A percentile compares a stretch with the other conserved stretches of the same genome.
phyloP scores from a whole-genome alignment of 2,329 filamentous ascomycete species.

The Cyphellophora europaea region DNA sequence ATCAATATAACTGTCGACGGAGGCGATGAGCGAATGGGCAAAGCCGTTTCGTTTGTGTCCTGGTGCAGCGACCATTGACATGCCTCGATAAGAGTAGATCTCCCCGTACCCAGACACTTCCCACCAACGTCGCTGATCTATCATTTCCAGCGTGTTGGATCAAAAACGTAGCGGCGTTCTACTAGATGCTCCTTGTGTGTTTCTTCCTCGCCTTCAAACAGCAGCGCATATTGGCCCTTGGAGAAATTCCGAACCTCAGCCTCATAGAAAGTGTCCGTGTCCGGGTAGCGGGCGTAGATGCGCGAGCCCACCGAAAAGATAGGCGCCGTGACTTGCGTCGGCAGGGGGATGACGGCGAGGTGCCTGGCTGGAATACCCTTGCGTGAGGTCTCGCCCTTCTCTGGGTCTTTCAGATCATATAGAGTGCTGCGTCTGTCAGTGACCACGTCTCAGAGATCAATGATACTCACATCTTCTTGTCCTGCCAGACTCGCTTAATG shows the following conservation, averaged over 20 bases:
- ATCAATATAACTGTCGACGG: too few relatives aligned
- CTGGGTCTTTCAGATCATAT: slow-evolving; percentile 16
- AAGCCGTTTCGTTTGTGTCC: too few relatives aligned
- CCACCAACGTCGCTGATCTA: too few relatives aligned
- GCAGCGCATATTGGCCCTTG: slow-evolving; percentile 44
- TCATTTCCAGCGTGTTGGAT: slow-evolving; percentile 47
- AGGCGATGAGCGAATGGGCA: too few relatives aligned
- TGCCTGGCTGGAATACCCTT: slow-evolving; percentile 7
- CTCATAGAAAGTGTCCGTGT: slow-evolving; percentile 78
- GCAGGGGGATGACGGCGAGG: background rate
- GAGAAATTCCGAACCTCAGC: slow-evolving; percentile 63
- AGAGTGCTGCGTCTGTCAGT: slow-evolving; percentile 7
- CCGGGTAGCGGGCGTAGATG: slow-evolving; percentile 70
- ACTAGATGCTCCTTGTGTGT: slow-evolving; percentile 65
- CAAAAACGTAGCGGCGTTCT: slow-evolving; percentile 65
- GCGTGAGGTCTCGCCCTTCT: slow-evolving; percentile 14
- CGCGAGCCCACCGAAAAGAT: slow-evolving; percentile 57
- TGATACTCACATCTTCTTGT: slow-evolving; percentile 53
- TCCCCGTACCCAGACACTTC: too few relatives aligned
- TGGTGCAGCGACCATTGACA: too few relatives aligned
- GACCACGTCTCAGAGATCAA: slow-evolving; percentile 4
- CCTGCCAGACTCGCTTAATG: slow-evolving; percentile 64
- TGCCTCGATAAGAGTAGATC: too few relatives aligned
- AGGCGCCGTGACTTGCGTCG: slow-evolving; percentile 46
- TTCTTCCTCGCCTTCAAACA: slow-evolving; percentile 68